Evolutionary conservation across 1,139 yeast species (phyloP).

Genomic region (Geotrichum candidum): DNA sequence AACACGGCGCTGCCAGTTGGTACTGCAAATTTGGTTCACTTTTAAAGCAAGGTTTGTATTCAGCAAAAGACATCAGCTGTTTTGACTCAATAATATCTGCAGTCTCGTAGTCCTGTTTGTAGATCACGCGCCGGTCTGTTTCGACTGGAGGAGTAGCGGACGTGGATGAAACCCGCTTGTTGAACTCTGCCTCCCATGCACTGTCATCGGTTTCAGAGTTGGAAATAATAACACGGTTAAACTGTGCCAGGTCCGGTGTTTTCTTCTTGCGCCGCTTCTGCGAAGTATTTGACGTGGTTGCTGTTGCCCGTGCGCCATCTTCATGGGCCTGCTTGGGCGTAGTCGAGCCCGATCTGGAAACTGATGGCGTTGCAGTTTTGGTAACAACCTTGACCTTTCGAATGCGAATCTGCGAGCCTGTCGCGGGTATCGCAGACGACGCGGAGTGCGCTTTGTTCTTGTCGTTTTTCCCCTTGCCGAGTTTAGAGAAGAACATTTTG

Average conservation of each 20-base stretch:
- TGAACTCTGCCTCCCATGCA: conserved; percentile 11
- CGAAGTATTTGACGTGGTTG: background rate
- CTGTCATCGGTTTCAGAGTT: conserved; percentile 13
- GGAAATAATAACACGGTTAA: conserved; percentile 3
- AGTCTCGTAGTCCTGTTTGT: background rate
- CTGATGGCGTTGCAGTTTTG: background rate
- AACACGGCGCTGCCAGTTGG: conserved; percentile 16
- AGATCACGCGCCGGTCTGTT: conserved; percentile 4
- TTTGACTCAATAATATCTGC: conserved; percentile 11
- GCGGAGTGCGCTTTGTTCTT: background rate
- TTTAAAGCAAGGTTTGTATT: conserved; percentile 15
- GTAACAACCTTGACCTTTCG: conserved; percentile 10
- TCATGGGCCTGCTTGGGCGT: background rate
- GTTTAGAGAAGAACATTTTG: conserved; percentile 13
- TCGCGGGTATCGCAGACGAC: background rate
- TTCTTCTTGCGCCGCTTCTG: conserved; percentile 2
- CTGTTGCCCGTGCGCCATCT: background rate
- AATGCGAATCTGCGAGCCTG: conserved; percentile 6
- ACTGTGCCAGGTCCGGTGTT: conserved; percentile 13
- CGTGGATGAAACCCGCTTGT: background rate
- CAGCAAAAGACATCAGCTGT: conserved; percentile 10
- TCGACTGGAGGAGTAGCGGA: conserved; percentile 9
- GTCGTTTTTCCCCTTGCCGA: conserved; percentile 1
- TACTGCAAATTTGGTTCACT: conserved; percentile 10
- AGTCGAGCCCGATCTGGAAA: background rate